Base-by-base conservation (phyloP, 1,284 basidiomycete species). In the Fomitopsis betulina region DNA sequence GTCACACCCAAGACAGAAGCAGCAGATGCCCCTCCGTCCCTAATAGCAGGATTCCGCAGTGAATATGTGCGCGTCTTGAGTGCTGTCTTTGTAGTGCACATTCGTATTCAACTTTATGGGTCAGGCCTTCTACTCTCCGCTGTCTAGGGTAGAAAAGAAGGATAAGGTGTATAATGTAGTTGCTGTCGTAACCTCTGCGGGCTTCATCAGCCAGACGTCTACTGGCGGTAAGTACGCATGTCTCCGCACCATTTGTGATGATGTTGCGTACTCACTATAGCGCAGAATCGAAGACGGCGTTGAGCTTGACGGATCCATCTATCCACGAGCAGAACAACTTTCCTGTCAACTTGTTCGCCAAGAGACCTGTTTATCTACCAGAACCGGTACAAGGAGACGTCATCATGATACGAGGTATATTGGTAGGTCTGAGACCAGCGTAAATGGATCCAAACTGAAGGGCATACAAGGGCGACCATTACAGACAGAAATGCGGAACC, bases 321-420 rank as follows among this genome's bases (percentile, higher is more conserved):
- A 77, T 74, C 38, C 65, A 68, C 32, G 66, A 68, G 32, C 52
- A 21, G 6, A 67, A 25, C 62, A 69, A 42, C 1, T 71, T 81
- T 23, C 72, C 58, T 53, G 68, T 86, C 13, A 84, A 79, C 39
- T 79, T 77, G 58, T 89, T 89, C 64, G 76, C 77, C 9, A 76
- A 75, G 60, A 63, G 79, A 55, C n/a, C 62, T 19, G 72, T 78
- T 54, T 81, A 78, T 76, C 65, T 88, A 2, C 85, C 85, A 0
- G 67, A 70, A 47, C 73, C 78, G 9, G 68, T 70, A 4, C 53
- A 61, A 6, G 79, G 80, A 0, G 79, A 84, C 58, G 65, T 83
- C 10, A 55, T 85, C 0, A 65, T 85, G 37, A 61, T 83, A 25
- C 71, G 63, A 0, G 21, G 53, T 12, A 45, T 69, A 3, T 19